Conservation (phyloP, 108 stramenopile species). For the Discostella stelligeroides region DNA sequence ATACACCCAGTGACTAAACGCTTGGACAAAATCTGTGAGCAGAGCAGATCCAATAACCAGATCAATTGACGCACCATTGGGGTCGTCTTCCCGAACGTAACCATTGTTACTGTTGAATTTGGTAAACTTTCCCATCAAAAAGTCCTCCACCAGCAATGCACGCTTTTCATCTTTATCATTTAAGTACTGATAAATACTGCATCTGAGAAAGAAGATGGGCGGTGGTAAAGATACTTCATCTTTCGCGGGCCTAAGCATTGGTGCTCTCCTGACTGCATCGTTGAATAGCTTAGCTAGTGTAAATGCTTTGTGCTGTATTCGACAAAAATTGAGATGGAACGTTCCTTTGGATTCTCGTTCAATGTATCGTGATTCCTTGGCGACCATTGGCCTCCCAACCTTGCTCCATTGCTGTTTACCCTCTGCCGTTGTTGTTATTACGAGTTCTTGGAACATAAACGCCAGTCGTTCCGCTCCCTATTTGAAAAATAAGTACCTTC, state of each 20-base stretch:
- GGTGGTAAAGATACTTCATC: constrained; percentile 38
- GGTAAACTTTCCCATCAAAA: constrained; percentile 52
- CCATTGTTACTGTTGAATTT: constrained; percentile 68
- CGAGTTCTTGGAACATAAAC: constrained; percentile 36
- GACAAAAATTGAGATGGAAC: constrained; percentile 53
- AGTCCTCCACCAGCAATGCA: constrained; percentile 46
- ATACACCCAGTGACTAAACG: constrained; percentile 53
- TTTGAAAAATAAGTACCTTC: not conserved
- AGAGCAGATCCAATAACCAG: constrained; percentile 27
- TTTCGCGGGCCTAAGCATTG: constrained; percentile 14
- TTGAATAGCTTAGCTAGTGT: constrained; percentile 44
- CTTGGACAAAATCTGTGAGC: constrained; percentile 49
- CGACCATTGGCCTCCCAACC: constrained; percentile 39
- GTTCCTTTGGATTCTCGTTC: constrained; percentile 36
- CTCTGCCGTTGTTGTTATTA: not conserved
- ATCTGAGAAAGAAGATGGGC: constrained; percentile 37
- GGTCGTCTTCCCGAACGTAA: constrained; percentile 25
- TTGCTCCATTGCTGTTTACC: constrained; percentile 16
- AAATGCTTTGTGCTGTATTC: constrained; percentile 25
- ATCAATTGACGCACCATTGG: constrained; percentile 26
- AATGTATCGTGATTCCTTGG: constrained; percentile 32
- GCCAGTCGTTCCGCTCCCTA: constrained; percentile 53
- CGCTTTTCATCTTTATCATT: constrained; percentile 22
- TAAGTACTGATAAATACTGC: constrained; percentile 40
- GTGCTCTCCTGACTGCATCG: constrained; percentile 23